Percentiles rank a stretch among this genome's conserved stretches.
phyloP scores from a whole-genome alignment of 2,329 filamentous ascomycete genomes.

The Fusarium pseudoanthophilum region DNA sequence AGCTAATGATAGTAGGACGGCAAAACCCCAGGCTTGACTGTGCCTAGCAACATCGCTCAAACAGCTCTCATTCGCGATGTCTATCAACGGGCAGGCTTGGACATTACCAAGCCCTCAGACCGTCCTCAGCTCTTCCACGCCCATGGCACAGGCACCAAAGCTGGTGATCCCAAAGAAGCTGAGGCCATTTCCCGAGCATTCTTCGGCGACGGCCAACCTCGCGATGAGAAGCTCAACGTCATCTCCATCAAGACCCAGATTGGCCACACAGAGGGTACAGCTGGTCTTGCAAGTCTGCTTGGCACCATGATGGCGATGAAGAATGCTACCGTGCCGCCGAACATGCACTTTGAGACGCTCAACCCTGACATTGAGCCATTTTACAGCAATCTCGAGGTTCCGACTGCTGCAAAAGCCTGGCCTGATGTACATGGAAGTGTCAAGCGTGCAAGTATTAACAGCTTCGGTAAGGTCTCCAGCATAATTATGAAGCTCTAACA shows the following conservation, averaged over 20 bases:
- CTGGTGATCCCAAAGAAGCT: slow-evolving; percentile 22
- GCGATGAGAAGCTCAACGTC: background rate
- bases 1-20: background rate
- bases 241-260: slow-evolving; percentile 19
- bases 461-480: background rate
- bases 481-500: no score
- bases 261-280: slow-evolving; percentile 17
- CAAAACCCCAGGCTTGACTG: background rate
- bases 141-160: slow-evolving; percentile 26
- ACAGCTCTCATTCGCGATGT: background rate
- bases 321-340: background rate
- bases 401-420: background rate
- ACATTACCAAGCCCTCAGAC: background rate
- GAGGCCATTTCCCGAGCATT: slow-evolving; percentile 10
- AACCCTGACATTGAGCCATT: slow-evolving; percentile 2
- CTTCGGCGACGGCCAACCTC: background rate
- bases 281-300: background rate
- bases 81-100: background rate
- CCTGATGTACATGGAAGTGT: background rate
- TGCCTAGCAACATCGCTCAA: background rate
- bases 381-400: background rate
- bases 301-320: background rate
- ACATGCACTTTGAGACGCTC: background rate
- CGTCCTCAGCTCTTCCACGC: slow-evolving; percentile 17
- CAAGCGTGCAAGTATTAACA: slow-evolving; percentile 6